Evolutionary conservation across 805 yeast genomes (phyloP), one percentile per base, ranked within the genome.

Genomic region (Candida insectalens): DNA sequence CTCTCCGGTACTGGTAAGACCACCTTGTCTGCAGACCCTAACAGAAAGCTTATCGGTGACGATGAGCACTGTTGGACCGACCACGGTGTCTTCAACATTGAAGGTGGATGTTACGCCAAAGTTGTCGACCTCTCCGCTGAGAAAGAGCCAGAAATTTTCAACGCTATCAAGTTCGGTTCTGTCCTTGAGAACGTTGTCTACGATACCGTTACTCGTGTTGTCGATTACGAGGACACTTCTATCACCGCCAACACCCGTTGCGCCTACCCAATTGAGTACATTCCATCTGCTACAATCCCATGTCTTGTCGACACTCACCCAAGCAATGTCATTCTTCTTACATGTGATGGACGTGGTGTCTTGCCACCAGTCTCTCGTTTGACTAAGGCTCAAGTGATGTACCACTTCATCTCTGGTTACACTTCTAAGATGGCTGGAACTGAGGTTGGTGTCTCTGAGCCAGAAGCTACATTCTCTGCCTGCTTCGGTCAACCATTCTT

Each of bases 11-110:
- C 98, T 30, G 98, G 98, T 62, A 89, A 89, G 70, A 89, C 98
- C 46, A 89, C 98, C 13, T 68, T 89, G 49, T 83, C 95, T 49
- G 97, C 97, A 36, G 97, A 89, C 59, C 95, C 96, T 39, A 69
- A 84, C 65, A 81, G 98, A 63, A 65, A 73, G 59, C 74, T 89
- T 59, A 89, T 89, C 57, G 98, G 98, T 60, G 98, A 89, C 61
- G 98, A 89, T 59, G 98, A 89, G 68, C 98, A 89, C 69, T 89
- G 97, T 70, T 89, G 98, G 98, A 83, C 96, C 14, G 94, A 89
- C 63, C 69, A 82, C 48, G 98, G 98, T 67, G 96, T 89, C 39
- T 89, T 89, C 79, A 92, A 92, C 75, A 88, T 89, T 53, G 98
- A 89, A 69, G 98, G 98, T 63, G 98, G 98, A 46, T 89, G 98